A percentile compares a stretch with the other conserved stretches of the same genome.
Conservation (phyloP, 192 early-diverging fungal genomes). For the Podila clonocystis region DNA sequence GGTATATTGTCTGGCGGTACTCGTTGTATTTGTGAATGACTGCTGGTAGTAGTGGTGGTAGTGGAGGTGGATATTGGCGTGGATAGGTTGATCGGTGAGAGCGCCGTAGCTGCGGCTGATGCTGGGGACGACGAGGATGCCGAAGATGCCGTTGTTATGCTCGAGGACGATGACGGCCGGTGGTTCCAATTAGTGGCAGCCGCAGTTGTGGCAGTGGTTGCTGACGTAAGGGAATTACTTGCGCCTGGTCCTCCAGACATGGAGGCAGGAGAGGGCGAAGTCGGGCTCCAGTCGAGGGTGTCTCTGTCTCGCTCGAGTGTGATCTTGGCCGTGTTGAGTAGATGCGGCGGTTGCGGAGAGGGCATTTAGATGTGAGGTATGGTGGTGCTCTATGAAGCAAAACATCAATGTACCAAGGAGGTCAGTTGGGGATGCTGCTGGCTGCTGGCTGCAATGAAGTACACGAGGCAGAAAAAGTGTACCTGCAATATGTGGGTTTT, state of each 20-base stretch:
- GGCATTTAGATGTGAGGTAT: slow-evolving; percentile 4
- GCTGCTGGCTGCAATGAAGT: too few relatives aligned
- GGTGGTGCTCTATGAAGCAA: too few relatives aligned
- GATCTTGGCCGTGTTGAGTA: slow-evolving; percentile 13
- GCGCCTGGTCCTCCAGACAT: neutral
- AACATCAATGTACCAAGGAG: too few relatives aligned
- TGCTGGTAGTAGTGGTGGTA: neutral
- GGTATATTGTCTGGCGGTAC: neutral
- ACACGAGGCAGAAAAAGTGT: too few relatives aligned
- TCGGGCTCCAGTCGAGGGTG: slow-evolving; percentile 11
- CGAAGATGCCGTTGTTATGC: neutral
- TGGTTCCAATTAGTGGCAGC: slow-evolving; percentile 1
- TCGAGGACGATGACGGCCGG: neutral
- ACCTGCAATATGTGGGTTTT: too few relatives aligned
- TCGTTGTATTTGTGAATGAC: neutral
- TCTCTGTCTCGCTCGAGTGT: slow-evolving; percentile 17
- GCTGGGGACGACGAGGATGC: neutral
- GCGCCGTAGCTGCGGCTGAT: neutral
- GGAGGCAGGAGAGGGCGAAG: neutral
- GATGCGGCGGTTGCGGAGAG: slow-evolving; percentile 24
- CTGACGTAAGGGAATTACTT: neutral
- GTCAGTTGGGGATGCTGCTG: too few relatives aligned
- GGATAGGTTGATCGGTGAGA: neutral
- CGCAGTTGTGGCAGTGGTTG: neutral
- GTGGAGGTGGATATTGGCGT: neutral